Conservation (phyloP, 495 filamentous ascomycete species). For the Trichoderma reesei region DNA sequence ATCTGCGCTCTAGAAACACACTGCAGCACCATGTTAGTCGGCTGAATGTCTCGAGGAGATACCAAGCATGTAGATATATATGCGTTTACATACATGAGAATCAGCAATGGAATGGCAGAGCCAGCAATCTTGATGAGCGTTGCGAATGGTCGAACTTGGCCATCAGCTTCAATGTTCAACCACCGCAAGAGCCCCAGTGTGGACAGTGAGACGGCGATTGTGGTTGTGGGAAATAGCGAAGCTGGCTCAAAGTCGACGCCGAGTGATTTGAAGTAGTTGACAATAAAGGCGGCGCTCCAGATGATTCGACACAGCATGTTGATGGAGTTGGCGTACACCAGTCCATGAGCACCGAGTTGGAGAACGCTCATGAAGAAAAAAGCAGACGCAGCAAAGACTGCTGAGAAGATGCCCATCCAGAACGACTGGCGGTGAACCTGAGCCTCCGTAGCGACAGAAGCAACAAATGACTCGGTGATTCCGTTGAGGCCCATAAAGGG, state of each 20-base stretch:
- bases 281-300: slow-evolving; percentile 70
- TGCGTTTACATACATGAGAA: slow-evolving; percentile 39
- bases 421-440: slow-evolving; percentile 65
- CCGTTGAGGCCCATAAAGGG: slow-evolving; percentile 89
- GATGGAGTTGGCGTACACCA: slow-evolving; percentile 76
- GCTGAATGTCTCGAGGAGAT: slow-evolving; percentile 13
- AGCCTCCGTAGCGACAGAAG: slow-evolving; percentile 60
- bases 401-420: slow-evolving; percentile 74
- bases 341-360: slow-evolving; percentile 60
- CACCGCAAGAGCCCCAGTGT: slow-evolving; percentile 17
- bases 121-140: slow-evolving; percentile 42
- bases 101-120: slow-evolving; percentile 43
- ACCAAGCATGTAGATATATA: slow-evolving; percentile 14
- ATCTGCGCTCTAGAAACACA: slow-evolving; percentile 48
- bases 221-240: slow-evolving; percentile 20
- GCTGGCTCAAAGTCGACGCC: slow-evolving; percentile 22
- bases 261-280: slow-evolving; percentile 44
- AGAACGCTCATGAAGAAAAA: slow-evolving; percentile 58
- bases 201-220: slow-evolving; percentile 18
- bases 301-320: slow-evolving; percentile 76
- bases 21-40: slow-evolving; percentile 26
- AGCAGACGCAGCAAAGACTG: slow-evolving; percentile 59
- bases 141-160: slow-evolving; percentile 24
- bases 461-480: slow-evolving; percentile 83
- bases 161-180: slow-evolving; percentile 22